Conservation (phyloP, 768 basidiomycete species). For the Roridomyces roridus region DNA sequence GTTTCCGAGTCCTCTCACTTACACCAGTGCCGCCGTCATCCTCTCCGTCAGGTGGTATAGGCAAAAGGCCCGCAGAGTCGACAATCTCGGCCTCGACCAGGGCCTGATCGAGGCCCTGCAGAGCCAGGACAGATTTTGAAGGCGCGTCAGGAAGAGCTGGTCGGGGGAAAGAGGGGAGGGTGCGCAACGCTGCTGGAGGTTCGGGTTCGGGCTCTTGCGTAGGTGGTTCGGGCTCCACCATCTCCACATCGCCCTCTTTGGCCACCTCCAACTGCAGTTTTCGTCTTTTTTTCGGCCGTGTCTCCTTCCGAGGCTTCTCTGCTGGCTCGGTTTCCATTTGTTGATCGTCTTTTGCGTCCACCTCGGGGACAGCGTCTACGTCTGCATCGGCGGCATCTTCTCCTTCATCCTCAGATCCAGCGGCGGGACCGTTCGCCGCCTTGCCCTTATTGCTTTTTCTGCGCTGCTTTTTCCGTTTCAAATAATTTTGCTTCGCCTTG, state of each 20-base stretch:
- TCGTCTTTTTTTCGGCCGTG: slow-evolving; percentile 51
- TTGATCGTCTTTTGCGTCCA: slow-evolving; percentile 20
- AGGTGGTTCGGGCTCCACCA: slow-evolving; percentile 22
- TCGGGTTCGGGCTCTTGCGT: slow-evolving; percentile 24
- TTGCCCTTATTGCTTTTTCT: slow-evolving; percentile 54
- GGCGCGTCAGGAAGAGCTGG: slow-evolving; percentile 73
- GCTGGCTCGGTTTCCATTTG: slow-evolving; percentile 15
- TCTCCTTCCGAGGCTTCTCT: slow-evolving; percentile 24
- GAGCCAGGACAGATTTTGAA: slow-evolving; percentile 69
- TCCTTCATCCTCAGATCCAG: slow-evolving; percentile 32
- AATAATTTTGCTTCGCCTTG: slow-evolving; percentile 73
- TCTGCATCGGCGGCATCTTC: slow-evolving; percentile 30
- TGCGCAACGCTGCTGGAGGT: slow-evolving; percentile 33
- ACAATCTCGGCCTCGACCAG: slow-evolving; percentile 74
- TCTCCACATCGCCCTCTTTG: slow-evolving; percentile 30
- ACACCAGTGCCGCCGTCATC: slow-evolving; percentile 56
- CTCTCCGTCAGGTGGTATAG: slow-evolving; percentile 48
- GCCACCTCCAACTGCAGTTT: too few species aligned
- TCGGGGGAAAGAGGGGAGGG: slow-evolving; percentile 73
- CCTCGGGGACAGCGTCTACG: slow-evolving; percentile 27
- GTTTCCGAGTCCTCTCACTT: slow-evolving; percentile 61
- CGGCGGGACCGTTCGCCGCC: slow-evolving; percentile 9
- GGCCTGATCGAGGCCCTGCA: slow-evolving; percentile 81
- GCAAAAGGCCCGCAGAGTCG: slow-evolving; percentile 52
- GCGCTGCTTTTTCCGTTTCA: slow-evolving; percentile 73